Evolutionary conservation across 148 eudicot species (phyloP), one percentile per base, ranked within the genome.

Genomic region (Amaranthus cruentus): DNA sequence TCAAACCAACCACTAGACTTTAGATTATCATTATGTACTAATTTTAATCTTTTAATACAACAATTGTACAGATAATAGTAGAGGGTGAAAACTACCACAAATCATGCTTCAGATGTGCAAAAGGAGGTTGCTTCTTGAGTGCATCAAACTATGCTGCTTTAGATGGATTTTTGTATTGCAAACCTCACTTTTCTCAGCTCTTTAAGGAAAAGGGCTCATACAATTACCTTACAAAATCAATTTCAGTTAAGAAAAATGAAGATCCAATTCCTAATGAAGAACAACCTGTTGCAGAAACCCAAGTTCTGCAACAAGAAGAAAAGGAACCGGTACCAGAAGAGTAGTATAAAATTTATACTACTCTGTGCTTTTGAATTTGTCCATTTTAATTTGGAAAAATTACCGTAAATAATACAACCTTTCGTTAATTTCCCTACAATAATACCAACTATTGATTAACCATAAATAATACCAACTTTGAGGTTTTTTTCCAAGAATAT

Each of bases 191-290:
- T 72, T 75, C 91, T 0, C 98, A 91, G 75, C 64, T 93, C 38
- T 93, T 93, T 76, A 93, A 91, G 60, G 95, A 93, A 70, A 93
- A 88, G 65, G 98, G 98, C 9, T 82, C 87, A 50, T 93, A 91
- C 56, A 81, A 50, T 18, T 84, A 88, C 55, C 85, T 91, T 60
- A 83, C 83, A 9, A 83, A 87, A 73, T 81, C 88, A 2, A 72
- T 84, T 51, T 79, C 86, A 0, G 55, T 73, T 7, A 91, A 83
- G 75, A 87, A 76, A 73, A 79, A 42, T 49, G 75, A 4, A 28
- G 63, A 13, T 11, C 4, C 14, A 10, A n/a, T 3, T 3, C 12
- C 68, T 18, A 3, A 48, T 0, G 59, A 56, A 5, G 78, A 76
- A 60, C 18, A 48, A 5, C 13, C 18, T 55, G 6, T 70, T n/a